Evolutionary conservation across 2,329 filamentous ascomycete species (phyloP).

Genomic region (Cadophora sp.): DNA sequence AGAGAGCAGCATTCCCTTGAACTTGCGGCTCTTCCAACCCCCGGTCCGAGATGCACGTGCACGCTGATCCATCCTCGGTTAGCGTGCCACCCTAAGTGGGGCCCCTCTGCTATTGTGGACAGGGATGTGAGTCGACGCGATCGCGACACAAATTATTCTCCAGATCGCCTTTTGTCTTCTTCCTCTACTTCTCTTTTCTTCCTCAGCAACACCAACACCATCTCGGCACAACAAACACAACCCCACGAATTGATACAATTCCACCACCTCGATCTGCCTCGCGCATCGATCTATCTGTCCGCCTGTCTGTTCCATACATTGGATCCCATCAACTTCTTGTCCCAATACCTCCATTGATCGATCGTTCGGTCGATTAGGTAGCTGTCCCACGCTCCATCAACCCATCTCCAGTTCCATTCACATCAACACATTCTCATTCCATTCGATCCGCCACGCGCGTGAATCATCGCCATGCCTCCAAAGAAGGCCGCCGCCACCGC

Average conservation of each 20-base stretch:
- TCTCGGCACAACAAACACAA: constrained; percentile 1
- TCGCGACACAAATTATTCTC: constrained; percentile 16
- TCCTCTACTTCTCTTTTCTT: not conserved
- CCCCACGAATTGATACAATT: not conserved
- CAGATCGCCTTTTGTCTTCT: constrained; percentile 1
- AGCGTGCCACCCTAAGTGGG: not conserved
- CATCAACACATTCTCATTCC: not conserved
- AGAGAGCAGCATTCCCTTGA: no score
- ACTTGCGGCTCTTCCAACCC: constrained; percentile 4
- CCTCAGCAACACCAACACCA: not conserved
- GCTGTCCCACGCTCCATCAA: not conserved
- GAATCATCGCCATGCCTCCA: constrained; percentile 32
- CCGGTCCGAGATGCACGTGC: constrained; percentile 7
- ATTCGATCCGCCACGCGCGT: constrained; percentile 8
- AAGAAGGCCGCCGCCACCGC: constrained; percentile 26
- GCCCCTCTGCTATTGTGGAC: constrained; percentile 7
- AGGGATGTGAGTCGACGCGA: constrained; percentile 13
- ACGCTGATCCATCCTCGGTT: constrained; percentile 8
- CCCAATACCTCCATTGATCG: not conserved
- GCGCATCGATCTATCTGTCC: constrained; percentile 1
- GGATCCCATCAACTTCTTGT: constrained; percentile 12
- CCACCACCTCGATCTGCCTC: not conserved
- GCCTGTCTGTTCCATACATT: constrained; percentile 3
- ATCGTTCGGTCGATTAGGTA: not conserved
- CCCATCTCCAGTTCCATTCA: no score